Base-by-base conservation (phyloP, 768 basidiomycete species). In the Exsudoporus frostii region DNA sequence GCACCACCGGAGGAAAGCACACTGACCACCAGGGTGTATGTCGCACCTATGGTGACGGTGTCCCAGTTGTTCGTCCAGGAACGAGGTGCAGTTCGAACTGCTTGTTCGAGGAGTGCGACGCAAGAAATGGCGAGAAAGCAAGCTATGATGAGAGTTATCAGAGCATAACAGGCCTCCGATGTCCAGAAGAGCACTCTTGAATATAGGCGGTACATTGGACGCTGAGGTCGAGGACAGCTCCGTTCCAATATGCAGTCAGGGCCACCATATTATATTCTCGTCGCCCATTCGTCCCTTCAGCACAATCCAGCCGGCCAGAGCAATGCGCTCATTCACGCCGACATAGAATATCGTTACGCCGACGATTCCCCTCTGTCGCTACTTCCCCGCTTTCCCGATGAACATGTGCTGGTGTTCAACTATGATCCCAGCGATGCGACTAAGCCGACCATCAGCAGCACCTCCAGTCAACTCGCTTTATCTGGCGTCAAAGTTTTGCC, bases 311-410 rank as follows among this genome's bases (percentile, higher is more conserved):
- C 76, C 20, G 65, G 76, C 3, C 71, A 73, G 11, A 76, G 74
- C 27, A 72, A 56, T 2, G 57, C 54, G 30, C 61, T 74, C 43
- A 71, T 78, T 11, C 90, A 92, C 63, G 87, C 88, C 5, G 71
- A 74, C 39, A 84, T 93, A 17, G 86, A 92, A 60, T 92, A 92
- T 65, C 86, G 89, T 61, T 92, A 89, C 63, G 79, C 82, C 19
- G 89, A 93, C 60, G 91, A 93, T 63, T 77, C 85, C 0, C 84
- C 88, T 4, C 68, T 82, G n/a, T 69, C 80, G 11, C 70, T 92
- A 13, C 70, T 90, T 37, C 84, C 87, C 5, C 78, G 74, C 33
- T 74, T 76, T 37, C 72, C 79, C 11, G 76, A 80, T 47, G 88
- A 90, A 66, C 86, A 86, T 60, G 83, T 92, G 22, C 74, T 93